Percentiles rank a stretch among this genome's conserved stretches.
phyloP scores from a whole-genome alignment of 139 green algal genomes.

The Volvox africanus region DNA sequence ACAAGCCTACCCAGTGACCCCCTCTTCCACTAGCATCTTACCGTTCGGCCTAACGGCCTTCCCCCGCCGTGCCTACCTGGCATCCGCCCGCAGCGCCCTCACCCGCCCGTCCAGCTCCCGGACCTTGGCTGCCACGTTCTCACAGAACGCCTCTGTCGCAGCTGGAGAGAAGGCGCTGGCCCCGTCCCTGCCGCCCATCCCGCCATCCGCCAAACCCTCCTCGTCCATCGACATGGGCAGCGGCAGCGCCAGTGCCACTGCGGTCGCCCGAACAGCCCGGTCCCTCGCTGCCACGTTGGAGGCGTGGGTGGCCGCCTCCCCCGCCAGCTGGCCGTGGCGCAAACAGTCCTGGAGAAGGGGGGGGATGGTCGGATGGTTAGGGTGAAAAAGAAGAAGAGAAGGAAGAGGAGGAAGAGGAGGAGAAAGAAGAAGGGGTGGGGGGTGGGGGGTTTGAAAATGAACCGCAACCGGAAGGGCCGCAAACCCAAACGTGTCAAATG shows the following conservation, averaged over 20 bases:
- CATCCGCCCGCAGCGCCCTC: constrained; percentile 45
- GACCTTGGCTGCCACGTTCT: constrained; percentile 29
- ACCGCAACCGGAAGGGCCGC: too few relatives aligned
- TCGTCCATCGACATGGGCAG: constrained; percentile 11
- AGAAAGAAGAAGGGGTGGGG: background rate
- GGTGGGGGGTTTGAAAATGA: background rate
- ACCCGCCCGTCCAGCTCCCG: constrained; percentile 42
- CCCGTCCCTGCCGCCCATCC: too few relatives aligned
- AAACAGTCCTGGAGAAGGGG: constrained; percentile 31
- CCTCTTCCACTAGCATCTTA: background rate
- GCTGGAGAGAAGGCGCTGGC: background rate
- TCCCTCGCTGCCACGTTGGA: constrained; percentile 68
- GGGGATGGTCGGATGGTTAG: too few relatives aligned
- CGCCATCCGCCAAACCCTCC: background rate
- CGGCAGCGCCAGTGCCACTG: constrained; percentile 28
- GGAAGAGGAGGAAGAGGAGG: background rate
- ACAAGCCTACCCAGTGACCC: background rate
- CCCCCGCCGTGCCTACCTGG: too few relatives aligned
- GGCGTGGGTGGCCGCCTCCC: constrained; percentile 70
- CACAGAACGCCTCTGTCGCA: constrained; percentile 32
- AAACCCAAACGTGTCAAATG: too few relatives aligned
- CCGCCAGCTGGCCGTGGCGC: constrained; percentile 64
- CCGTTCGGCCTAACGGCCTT: too few relatives aligned
- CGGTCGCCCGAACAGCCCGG: constrained; percentile 57
- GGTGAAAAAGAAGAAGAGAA: background rate